Evolutionary conservation across 2,329 filamentous ascomycete species (phyloP), one percentile per base, ranked within the genome.

Genomic region (Aspergillus neoniger): DNA sequence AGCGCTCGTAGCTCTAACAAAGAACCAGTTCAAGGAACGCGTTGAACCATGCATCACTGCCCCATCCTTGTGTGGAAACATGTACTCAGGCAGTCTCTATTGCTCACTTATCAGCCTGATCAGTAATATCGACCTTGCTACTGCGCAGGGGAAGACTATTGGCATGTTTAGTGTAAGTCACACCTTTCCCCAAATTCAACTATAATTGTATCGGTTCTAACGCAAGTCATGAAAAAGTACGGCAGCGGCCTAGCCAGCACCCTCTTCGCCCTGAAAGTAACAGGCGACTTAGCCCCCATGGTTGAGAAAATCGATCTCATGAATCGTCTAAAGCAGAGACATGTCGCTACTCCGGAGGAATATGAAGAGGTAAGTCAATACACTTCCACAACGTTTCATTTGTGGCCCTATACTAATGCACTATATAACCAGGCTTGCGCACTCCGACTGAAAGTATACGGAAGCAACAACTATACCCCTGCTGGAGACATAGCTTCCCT

Each of bases 21-120:
- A 94, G 86, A 92, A 93, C 84, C 86, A 86, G 69, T 94, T 91
- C 80, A 85, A 86, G 73, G 89, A 92, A 79, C 88, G 91, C 70
- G 88, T 95, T 69, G 82, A 83, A 74, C 89, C 90, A 56, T 81
- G 83, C 70, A 88, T 91, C 75, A 85, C 91, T 78, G 88, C 92
- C 32, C 87, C 91, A 66, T 93, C 90, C 65, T 85, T 90, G 76
- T 91, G 88, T 77, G 82, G 82, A 71, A 87, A 87, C 77, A 87
- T 86, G 85, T 87, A 87, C 75, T 83, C 80, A 60, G 85, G 83
- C 47, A 86, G 82, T 71, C 83, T 87, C 58, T 87, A 86, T 69
- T 81, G 79, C 59, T 83, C 83, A 57, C 76, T 87, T n/a, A 79
- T 81, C 63, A 80, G 80, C 62, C 78, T 94, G 72, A 77, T 95